Base-by-base conservation (phyloP, 129 eudicot species). In the Flaveria robusta region DNA sequence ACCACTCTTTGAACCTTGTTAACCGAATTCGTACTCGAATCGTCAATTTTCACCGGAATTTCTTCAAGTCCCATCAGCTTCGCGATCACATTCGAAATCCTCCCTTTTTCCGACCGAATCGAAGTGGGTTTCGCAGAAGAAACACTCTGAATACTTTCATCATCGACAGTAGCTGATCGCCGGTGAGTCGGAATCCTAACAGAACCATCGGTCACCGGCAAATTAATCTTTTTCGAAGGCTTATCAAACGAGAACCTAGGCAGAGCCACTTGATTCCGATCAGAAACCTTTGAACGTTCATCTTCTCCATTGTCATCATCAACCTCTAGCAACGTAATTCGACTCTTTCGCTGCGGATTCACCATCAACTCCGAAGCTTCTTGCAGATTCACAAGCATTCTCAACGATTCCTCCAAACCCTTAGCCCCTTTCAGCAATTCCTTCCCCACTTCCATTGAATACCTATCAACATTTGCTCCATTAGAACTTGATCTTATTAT, bases 41-140 rank as follows among this genome's bases (percentile, higher is more conserved):
- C 37, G 13, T 82, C 85, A 45, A 63, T 37, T 13, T 72, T 87
- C 31, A 49, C 75, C 2, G 91, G 88, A 62, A 80, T 51, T 16
- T 87, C 97, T 68, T 91, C 99, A 3, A 94, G 74, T 55, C 99
- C 97, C 99, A 94, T 94, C n/a, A 91, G 82, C 75, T 91, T 91
- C 23, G 97, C 99, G 23, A 94, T 86, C 9, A 94, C 89, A 60
- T 92, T 91, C 2, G 99, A 86, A 62, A 93, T 84, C 76, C 91
- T 85, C 39, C 91, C 96, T 68, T 91, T 86, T 43, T 88, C 89
- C 31, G 82, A 60, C 19, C 84, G 66, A 74, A n/a, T 68, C 9
- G 83, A 51, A n/a, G 24, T 24, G 20, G 58, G 65, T 15, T 66
- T 77, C 12, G 23, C 29, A 15, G 80, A 72, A 6, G 84, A 74